Conservation (phyloP, 148 eudicot species). For the Camellia japonica region DNA sequence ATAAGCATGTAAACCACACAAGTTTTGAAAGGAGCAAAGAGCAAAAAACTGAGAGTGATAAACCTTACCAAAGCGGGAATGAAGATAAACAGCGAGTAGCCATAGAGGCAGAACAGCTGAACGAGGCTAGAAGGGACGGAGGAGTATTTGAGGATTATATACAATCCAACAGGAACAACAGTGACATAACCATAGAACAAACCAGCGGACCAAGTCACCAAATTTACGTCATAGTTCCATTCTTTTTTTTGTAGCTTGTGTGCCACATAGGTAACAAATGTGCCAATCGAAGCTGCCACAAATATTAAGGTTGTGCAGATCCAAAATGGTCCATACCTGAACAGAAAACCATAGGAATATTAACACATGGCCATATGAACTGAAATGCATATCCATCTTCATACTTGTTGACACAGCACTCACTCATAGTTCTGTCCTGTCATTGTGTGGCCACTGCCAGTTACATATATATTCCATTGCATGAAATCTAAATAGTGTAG, state of each 20-base stretch:
- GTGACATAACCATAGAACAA: slow-evolving; percentile 93
- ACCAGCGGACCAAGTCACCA: slow-evolving; percentile 97
- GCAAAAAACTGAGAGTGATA: neutral
- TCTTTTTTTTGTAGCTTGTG: slow-evolving; percentile 83
- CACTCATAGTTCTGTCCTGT: too few species aligned
- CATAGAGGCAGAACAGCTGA: slow-evolving; percentile 89
- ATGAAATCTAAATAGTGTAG: too few species aligned
- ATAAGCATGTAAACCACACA: neutral
- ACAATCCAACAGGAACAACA: slow-evolving; percentile 74
- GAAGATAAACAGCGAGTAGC: slow-evolving; percentile 83
- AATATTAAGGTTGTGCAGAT: slow-evolving; percentile 91
- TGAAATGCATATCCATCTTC: too few species aligned
- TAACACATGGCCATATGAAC: neutral
- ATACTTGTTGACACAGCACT: too few species aligned
- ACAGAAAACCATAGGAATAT: slow-evolving; percentile 12
- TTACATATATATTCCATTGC: too few species aligned
- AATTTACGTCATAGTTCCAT: slow-evolving; percentile 84
- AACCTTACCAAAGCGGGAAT: slow-evolving; percentile 86
- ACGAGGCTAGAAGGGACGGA: slow-evolving; percentile 93
- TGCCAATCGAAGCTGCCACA: slow-evolving; percentile 92
- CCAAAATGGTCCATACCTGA: slow-evolving; percentile 99
- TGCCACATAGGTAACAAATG: slow-evolving; percentile 84
- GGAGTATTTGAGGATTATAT: slow-evolving; percentile 85
- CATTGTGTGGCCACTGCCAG: too few species aligned
- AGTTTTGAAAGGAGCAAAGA: neutral